A percentile compares a stretch with the other conserved stretches of the same genome.
Evolutionary conservation across 2,329 filamentous ascomycete genomes (phyloP).

Genomic region (Exophiala calicioides): DNA sequence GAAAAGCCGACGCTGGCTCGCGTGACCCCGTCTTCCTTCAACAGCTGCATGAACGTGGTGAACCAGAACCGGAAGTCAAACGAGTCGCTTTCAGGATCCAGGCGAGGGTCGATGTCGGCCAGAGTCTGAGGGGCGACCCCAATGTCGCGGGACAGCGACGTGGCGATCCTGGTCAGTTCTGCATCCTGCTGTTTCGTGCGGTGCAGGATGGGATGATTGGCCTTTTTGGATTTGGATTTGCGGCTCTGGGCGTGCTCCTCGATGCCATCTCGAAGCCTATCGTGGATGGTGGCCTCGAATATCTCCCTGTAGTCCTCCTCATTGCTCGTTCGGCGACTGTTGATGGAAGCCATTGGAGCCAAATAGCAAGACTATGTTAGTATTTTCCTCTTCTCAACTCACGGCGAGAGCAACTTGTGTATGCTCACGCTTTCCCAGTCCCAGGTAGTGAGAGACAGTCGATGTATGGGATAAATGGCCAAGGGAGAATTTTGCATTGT

Average conservation of each 20-base stretch:
- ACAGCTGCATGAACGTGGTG: not conserved
- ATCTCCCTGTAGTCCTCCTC: conserved; percentile 16
- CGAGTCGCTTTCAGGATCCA: not conserved
- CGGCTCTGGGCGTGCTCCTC: conserved; percentile 2
- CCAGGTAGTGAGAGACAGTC: too few species aligned
- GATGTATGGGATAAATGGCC: too few species aligned
- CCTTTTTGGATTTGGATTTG: conserved; percentile 5
- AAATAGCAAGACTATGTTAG: too few species aligned
- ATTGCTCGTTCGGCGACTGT: conserved; percentile 11
- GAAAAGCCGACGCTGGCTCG: conserved; percentile 68
- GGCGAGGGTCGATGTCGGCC: conserved; percentile 17
- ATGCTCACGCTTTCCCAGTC: not conserved
- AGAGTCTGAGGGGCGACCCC: conserved; percentile 10
- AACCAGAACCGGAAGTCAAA: not conserved
- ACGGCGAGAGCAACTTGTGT: not conserved
- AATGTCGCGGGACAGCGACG: conserved; percentile 10
- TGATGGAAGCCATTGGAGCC: conserved; percentile 10
- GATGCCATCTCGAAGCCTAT: conserved; percentile 17
- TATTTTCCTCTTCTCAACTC: too few species aligned
- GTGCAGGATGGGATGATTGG: not conserved
- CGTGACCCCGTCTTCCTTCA: conserved; percentile 39
- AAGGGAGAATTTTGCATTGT: too few species aligned
- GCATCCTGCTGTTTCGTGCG: conserved; percentile 1
- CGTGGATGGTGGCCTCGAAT: conserved; percentile 13
- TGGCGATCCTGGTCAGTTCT: conserved; percentile 18